Conservation (phyloP, 2,329 filamentous ascomycete species). For the Septoria linicola region DNA sequence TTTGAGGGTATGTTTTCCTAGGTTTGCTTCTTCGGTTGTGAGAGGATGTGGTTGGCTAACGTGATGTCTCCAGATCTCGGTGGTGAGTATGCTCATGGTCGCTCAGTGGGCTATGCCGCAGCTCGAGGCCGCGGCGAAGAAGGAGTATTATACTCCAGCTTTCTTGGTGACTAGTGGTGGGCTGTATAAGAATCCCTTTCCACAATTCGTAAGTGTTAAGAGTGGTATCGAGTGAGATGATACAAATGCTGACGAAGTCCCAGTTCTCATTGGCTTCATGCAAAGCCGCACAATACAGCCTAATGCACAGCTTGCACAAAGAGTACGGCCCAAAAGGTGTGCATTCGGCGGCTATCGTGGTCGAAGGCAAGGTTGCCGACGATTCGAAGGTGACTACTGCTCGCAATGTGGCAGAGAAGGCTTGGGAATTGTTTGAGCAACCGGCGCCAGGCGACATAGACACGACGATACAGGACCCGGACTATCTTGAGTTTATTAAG, state of each 20-base stretch:
- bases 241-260: too few relatives aligned
- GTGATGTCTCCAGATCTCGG: conserved; percentile 40
- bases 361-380: conserved; percentile 44
- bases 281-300: conserved; percentile 53
- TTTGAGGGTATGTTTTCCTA: conserved; percentile 42
- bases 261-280: conserved; percentile 48
- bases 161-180: conserved; percentile 51
- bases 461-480: conserved; percentile 31
- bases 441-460: conserved; percentile 39
- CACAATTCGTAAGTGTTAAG: conserved; percentile 23
- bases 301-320: conserved; percentile 47
- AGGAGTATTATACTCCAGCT: conserved; percentile 38
- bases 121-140: conserved; percentile 32
- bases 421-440: conserved; percentile 45
- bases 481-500: conserved; percentile 22
- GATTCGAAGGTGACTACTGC: conserved; percentile 46
- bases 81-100: conserved; percentile 47
- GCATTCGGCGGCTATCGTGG: conserved; percentile 47
- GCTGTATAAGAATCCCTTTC: conserved; percentile 47
- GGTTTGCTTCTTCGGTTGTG: background rate
- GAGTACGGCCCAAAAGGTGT: conserved; percentile 44
- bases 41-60: conserved; percentile 1
- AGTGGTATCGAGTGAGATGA: too few relatives aligned
- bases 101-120: conserved; percentile 48
- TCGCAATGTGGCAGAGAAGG: conserved; percentile 44